Evolutionary conservation across 208 protist species (phyloP).

Genomic region (Trypanosoma platydactyli): DNA sequence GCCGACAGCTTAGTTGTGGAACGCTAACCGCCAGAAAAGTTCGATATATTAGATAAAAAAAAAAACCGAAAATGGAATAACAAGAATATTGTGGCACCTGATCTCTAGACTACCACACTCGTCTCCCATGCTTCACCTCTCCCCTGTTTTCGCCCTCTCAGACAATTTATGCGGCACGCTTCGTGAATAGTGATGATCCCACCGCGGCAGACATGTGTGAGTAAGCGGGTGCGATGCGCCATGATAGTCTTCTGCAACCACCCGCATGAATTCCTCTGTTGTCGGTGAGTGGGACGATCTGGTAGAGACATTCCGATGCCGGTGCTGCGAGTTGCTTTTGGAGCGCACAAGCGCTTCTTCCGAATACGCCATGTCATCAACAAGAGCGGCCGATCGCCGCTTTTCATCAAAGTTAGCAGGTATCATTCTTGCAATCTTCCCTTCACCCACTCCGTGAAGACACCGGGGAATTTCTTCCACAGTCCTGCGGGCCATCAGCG

Average conservation of each 20-base stretch:
- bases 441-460: not conserved
- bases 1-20: not conserved
- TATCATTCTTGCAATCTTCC: not conserved
- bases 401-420: not conserved
- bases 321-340: not conserved
- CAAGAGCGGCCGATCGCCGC: no score
- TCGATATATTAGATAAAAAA: no score
- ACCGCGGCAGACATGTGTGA: not conserved
- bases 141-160: no score
- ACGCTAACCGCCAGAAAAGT: no score
- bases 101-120: no score
- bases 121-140: no score
- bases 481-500: not conserved
- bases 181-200: not conserved
- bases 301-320: not conserved
- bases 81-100: no score
- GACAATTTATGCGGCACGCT: no score
- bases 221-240: not conserved
- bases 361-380: not conserved
- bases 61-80: no score
- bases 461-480: not conserved
- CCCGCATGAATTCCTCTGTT: conserved; percentile 19
- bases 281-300: conserved; percentile 4
- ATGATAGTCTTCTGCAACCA: conserved; percentile 2
- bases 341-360: not conserved